Base-by-base conservation (phyloP, 768 basidiomycete genomes). In the Mrakia frigida region DNA sequence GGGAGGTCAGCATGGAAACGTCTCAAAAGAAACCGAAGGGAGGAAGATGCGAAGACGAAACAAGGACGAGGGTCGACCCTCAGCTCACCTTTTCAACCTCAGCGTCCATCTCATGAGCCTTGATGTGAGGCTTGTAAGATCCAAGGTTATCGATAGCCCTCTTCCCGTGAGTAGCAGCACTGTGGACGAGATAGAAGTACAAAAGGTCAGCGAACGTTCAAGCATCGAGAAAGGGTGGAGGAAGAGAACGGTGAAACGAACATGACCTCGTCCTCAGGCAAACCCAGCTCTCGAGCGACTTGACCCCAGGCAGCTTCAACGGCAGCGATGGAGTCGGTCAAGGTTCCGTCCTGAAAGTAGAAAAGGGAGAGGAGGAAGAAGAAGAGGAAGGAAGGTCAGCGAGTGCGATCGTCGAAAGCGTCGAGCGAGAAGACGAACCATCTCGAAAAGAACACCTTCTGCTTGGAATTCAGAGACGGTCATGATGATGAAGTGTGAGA, bases 281-380 rank as follows among this genome's bases (percentile, higher is more conserved):
- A 87, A 73, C 89, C 89, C 70, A 91, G 87, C 81, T 91, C 90
- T 70, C 84, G 84, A 2, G 90, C 90, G 61, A 91, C 90, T 80
- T 88, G 88, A 41, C 87, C 87, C 90, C 90, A 91, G 5, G 90
- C 90, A 4, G 89, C 89, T 81, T 91, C 90, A 77, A 91, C 90
- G 5, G 89, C 89, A 28, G 88, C 83, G 81, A 91, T 91, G 25
- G 89, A 90, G 82, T 91, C 90, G 60, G 90, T 90, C 73, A 91
- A 85, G 23, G 90, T 91, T 61, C 82, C 81, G 69, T 81, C 81
- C 81, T 80, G 16, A 21, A 33, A 35, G 11, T 16, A 31, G 53
- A 37, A 50, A 16, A n/a, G n/a, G 28, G 39, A n/a, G 1, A 70
- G 2, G 13, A 25, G 9, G n/a, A n/a, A 71, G 70, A 18, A 28